Percentiles rank a stretch among this genome's conserved stretches.
Evolutionary conservation across 179 eudicot genomes (phyloP).

Genomic region (Spinacia oleracea): DNA sequence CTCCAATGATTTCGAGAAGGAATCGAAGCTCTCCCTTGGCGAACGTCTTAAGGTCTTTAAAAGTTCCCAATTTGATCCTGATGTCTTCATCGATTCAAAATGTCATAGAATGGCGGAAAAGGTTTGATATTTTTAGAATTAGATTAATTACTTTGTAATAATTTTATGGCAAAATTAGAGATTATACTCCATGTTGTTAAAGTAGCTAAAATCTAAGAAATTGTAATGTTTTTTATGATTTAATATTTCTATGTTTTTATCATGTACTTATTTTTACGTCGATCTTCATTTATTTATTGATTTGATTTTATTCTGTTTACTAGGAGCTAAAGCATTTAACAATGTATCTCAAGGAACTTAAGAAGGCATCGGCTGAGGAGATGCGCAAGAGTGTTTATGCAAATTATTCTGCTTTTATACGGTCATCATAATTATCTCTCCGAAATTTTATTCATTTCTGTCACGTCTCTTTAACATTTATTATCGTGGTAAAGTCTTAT

Average conservation of each 20-base stretch:
- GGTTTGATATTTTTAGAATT: too few relatives aligned
- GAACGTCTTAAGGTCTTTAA: constrained; percentile 84
- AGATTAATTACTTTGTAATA: too few relatives aligned
- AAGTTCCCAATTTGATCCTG: constrained; percentile 61
- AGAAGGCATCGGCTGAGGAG: constrained; percentile 95
- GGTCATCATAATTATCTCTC: constrained; percentile 40
- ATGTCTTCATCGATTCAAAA: constrained; percentile 57
- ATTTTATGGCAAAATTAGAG: neutral
- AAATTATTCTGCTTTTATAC: constrained; percentile 83
- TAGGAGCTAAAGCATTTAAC: constrained; percentile 77
- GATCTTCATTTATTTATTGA: neutral
- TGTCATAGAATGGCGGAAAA: constrained; percentile 74
- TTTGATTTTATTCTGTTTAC: neutral
- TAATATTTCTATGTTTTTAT: neutral
- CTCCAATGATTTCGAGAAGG: constrained; percentile 45
- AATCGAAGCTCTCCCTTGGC: constrained; percentile 54
- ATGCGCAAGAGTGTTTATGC: constrained; percentile 98
- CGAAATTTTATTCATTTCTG: neutral
- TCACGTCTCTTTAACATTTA: neutral
- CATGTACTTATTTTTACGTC: too few relatives aligned
- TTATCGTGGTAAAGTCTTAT: too few relatives aligned
- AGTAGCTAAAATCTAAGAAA: neutral
- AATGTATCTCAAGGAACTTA: constrained; percentile 61
- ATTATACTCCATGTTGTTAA: neutral
- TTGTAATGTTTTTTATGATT: neutral